Percentiles rank a stretch among this genome's conserved stretches.
phyloP scores from a whole-genome alignment of 2,329 filamentous ascomycete species.

The Fusarium duplospermum region DNA sequence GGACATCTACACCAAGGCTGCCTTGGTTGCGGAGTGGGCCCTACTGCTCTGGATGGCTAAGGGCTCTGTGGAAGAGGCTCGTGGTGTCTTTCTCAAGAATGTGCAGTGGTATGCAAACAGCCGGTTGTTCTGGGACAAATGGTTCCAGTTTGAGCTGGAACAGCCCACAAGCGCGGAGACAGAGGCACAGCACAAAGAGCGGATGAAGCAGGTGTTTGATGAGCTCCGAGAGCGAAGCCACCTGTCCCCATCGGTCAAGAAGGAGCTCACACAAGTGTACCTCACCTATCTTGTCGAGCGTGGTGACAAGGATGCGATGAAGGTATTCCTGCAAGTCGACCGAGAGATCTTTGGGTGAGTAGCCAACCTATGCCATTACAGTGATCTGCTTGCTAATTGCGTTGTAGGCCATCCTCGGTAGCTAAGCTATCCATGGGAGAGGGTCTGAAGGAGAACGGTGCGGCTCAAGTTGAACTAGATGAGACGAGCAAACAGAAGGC shows the following conservation, averaged over 20 bases:
- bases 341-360: conserved; percentile 86
- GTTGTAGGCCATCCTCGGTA: conserved; percentile 59
- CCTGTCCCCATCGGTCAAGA: conserved; percentile 74
- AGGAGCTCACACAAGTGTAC: conserved; percentile 81
- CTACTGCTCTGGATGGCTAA: conserved; percentile 88
- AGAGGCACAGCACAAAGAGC: conserved; percentile 74
- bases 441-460: conserved; percentile 60
- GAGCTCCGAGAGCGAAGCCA: conserved; percentile 79
- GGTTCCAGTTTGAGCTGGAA: conserved; percentile 88
- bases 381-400: conserved; percentile 23
- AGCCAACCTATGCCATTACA: neutral
- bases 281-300: conserved; percentile 86
- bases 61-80: conserved; percentile 82
- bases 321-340: conserved; percentile 86
- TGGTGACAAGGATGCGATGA: conserved; percentile 85
- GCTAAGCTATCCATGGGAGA: conserved; percentile 52
- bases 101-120: conserved; percentile 87
- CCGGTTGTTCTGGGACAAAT: conserved; percentile 88
- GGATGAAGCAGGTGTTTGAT: conserved; percentile 84
- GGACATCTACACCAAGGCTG: conserved; percentile 84
- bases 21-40: conserved; percentile 90
- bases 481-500: conserved; percentile 63
- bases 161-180: conserved; percentile 77
- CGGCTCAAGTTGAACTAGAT: conserved; percentile 59
- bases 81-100: conserved; percentile 85